phyloP scores from a whole-genome alignment of 148 eudicot genomes.

The Fagopyrum tataricum region DNA sequence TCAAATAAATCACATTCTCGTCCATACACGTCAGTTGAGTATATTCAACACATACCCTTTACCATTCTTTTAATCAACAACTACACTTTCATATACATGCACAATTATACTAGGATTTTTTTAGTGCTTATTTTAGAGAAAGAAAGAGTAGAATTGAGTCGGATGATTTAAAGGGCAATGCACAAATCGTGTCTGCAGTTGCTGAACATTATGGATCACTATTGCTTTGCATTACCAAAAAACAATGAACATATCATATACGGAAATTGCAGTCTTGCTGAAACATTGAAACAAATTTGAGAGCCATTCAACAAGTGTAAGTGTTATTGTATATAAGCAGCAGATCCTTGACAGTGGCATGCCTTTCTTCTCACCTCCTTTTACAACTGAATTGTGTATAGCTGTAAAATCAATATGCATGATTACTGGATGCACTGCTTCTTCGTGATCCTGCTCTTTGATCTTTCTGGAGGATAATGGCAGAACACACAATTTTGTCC shows the following conservation, averaged over 20 bases:
- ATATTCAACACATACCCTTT: too few species aligned
- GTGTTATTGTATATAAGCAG: background rate
- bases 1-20: too few species aligned
- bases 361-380: background rate
- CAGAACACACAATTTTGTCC: background rate
- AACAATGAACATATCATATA: background rate
- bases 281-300: background rate
- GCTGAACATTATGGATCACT: too few species aligned
- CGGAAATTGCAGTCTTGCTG: background rate
- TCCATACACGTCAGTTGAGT: too few species aligned
- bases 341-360: background rate
- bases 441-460: background rate
- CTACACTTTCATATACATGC: too few species aligned
- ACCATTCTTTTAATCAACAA: too few species aligned
- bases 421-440: background rate
- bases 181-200: too few species aligned
- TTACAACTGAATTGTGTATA: background rate
- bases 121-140: too few species aligned
- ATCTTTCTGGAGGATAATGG: background rate
- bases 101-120: too few species aligned
- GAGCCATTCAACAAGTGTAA: background rate
- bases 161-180: too few species aligned
- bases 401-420: background rate
- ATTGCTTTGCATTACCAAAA: background rate
- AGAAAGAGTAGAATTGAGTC: too few species aligned